Base-by-base conservation (phyloP, 305 asterid species). In the Fraxinus sp. region DNA sequence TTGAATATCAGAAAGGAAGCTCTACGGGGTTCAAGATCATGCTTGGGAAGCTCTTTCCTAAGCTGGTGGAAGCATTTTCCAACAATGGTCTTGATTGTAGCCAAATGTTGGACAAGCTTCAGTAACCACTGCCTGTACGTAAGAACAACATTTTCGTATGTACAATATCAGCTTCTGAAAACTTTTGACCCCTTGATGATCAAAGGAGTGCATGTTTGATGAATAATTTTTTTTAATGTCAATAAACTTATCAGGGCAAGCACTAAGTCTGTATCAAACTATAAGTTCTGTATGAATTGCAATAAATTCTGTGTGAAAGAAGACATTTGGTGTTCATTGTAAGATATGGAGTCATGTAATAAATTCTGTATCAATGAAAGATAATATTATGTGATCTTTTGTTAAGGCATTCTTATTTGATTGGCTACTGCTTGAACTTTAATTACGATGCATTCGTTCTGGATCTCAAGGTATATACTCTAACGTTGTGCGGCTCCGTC, bases 41-140 rank as follows among this genome's bases (percentile, higher is more conserved):
- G 97, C 96, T 97, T 28, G 78, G 88, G 20, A 97, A 97, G 93
- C 91, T 97, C 89, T 83, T 87, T 72, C 90, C 99, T 26, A 87
- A 77, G 79, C 97, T 94, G 16, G 88, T 90, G 22, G 96, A 91
- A 87, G 97, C 97, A 70, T 94, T 97, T 83, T 79, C 95, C 0
- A 86, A 79, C 7, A 92, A 88, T 89, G 98, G 96, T 41, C 80
- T 93, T 16, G 87, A 88, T 68, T 94, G 94, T 89, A 79, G 78
- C 39, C 80, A 85, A 33, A 30, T 91, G 41, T 72, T 76, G 14
- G 85, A 88, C 77, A 83, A 80, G 88, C 88, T 76, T 78, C 83
- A 80, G 64, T 81, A 77, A 78, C 77, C 70, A 13, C 49, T 52
- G 73, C 59, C 86, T 68, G 37, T 77, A 20, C 35, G 49, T 22